Conservation (phyloP, 2,329 filamentous ascomycete genomes). For the Amauroascus niger region DNA sequence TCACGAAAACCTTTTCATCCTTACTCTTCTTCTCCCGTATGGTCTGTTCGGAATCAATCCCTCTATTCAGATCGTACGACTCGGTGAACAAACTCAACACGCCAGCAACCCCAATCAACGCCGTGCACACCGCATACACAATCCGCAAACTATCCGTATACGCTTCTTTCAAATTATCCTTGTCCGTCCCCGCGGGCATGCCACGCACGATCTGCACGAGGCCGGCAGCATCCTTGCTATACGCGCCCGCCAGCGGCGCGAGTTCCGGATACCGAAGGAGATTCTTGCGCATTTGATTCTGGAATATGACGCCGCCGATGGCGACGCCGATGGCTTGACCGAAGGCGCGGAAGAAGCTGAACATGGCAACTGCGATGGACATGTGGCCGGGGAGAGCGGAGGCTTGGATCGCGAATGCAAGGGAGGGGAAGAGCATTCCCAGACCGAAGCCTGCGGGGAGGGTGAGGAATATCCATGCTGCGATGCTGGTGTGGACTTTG, state of each 20-base stretch:
- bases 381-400: conserved; percentile 48
- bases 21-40: conserved; percentile 32
- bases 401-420: conserved; percentile 56
- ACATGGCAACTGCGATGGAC: conserved; percentile 54
- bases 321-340: conserved; percentile 59
- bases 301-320: conserved; percentile 58
- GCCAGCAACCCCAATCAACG: conserved; percentile 43
- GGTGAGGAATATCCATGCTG: conserved; percentile 52
- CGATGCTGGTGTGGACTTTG: conserved; percentile 39
- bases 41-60: conserved; percentile 42
- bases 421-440: conserved; percentile 56
- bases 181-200: conserved; percentile 39
- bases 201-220: conserved; percentile 50
- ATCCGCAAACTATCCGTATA: conserved; percentile 47
- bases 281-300: conserved; percentile 51
- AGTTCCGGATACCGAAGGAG: conserved; percentile 42
- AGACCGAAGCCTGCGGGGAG: conserved; percentile 51
- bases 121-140: conserved; percentile 50
- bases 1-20: neutral
- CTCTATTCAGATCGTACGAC: conserved; percentile 40
- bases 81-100: conserved; percentile 46
- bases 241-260: conserved; percentile 40
- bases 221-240: conserved; percentile 49
- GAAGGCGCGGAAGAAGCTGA: conserved; percentile 56
- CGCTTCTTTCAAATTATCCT: conserved; percentile 40